Evolutionary conservation across 139 green algal species (phyloP).

Genomic region (Dunaliella sp.): DNA sequence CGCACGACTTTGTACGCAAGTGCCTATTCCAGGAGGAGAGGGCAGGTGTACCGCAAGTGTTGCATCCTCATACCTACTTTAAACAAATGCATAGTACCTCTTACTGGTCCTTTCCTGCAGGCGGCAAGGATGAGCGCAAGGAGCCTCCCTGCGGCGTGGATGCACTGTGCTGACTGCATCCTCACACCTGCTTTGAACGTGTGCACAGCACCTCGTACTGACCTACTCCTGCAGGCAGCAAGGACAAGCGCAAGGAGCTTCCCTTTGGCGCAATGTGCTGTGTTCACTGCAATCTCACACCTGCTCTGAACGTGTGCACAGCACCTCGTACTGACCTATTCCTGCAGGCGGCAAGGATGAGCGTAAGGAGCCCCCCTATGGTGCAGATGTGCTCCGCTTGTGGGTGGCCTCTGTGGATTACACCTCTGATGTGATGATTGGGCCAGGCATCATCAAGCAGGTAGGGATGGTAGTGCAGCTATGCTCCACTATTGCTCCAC

Average conservation of each 20-base stretch:
- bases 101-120: constrained; percentile 3
- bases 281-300: neutral
- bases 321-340: neutral
- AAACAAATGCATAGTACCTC: neutral
- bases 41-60: no score
- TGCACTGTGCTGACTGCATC: neutral
- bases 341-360: constrained; percentile 27
- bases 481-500: no score
- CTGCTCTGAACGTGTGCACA: neutral
- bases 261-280: constrained; percentile 69
- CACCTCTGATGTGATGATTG: constrained; percentile 88
- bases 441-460: constrained; percentile 80
- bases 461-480: no score
- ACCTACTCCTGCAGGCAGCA: constrained; percentile 8
- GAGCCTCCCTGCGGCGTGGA: constrained; percentile 81
- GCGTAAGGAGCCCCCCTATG: constrained; percentile 74
- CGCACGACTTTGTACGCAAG: no score
- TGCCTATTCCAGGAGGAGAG: no score
- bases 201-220: no score
- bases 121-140: constrained; percentile 30
- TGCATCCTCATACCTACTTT: no score
- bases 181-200: no score
- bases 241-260: constrained; percentile 56
- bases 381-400: constrained; percentile 92
- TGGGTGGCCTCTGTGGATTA: constrained; percentile 97